Conservation (phyloP, 305 asterid species). For the Fraxinus baroniana region DNA sequence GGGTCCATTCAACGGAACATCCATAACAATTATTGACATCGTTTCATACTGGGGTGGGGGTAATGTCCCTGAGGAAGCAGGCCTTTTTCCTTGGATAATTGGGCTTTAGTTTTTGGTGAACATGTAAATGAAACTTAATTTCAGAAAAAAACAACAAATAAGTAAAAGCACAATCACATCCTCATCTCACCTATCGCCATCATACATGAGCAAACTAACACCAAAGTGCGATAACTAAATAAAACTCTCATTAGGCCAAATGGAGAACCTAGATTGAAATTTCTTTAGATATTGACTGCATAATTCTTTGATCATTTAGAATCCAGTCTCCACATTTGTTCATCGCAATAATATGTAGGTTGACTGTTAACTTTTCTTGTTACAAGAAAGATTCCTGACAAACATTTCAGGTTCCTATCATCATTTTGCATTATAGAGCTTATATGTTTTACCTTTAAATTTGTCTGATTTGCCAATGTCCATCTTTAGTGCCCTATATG, state of each 20-base stretch:
- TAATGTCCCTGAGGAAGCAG: neutral
- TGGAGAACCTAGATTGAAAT: neutral
- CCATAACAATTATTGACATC: neutral
- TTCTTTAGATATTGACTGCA: neutral
- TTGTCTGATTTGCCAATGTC: neutral
- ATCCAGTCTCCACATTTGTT: neutral
- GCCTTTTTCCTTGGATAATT: neutral
- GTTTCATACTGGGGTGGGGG: neutral
- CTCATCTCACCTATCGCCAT: neutral
- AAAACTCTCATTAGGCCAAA: neutral
- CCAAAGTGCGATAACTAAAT: neutral
- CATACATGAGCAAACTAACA: neutral
- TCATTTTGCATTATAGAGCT: neutral
- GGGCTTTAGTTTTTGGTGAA: neutral
- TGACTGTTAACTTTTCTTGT: neutral
- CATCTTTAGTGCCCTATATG: neutral
- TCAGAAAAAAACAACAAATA: neutral
- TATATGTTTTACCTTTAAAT: neutral
- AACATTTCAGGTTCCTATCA: neutral
- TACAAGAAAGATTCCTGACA: neutral
- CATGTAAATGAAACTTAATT: neutral
- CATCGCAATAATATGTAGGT: neutral
- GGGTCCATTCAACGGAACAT: neutral
- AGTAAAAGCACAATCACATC: neutral
- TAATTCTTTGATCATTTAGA: neutral